phyloP scores from a whole-genome alignment of 2,329 filamentous ascomycete species.

The Phyllosticta citriasiana region DNA sequence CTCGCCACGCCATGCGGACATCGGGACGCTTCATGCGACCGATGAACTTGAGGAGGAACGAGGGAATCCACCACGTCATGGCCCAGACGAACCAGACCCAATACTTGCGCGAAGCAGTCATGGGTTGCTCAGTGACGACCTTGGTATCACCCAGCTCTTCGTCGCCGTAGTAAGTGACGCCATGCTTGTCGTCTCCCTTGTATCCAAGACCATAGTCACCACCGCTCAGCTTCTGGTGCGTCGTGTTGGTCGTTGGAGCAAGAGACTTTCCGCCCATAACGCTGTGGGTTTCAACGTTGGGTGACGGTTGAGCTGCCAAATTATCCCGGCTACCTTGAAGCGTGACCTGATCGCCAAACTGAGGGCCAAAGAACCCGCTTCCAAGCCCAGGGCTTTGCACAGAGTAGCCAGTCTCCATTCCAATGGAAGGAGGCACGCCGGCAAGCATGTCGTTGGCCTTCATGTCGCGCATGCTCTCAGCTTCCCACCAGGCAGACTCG shows the following conservation, averaged over 20 bases:
- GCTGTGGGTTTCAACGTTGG: slow-evolving; percentile 34
- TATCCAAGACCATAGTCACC: slow-evolving; percentile 84
- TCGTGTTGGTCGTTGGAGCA: slow-evolving; percentile 54
- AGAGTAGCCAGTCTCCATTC: slow-evolving; percentile 65
- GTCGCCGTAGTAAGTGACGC: slow-evolving; percentile 57
- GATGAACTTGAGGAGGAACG: slow-evolving; percentile 64
- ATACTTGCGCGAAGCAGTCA: slow-evolving; percentile 53
- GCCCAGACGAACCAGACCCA: slow-evolving; percentile 83
- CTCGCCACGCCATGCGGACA: slow-evolving; percentile 93
- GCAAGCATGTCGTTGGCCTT: slow-evolving; percentile 47
- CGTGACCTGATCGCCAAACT: slow-evolving; percentile 48
- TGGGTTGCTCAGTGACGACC: slow-evolving; percentile 59
- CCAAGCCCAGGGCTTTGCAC: slow-evolving; percentile 43
- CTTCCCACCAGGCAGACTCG: slow-evolving; percentile 94
- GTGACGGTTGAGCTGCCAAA: slow-evolving; percentile 43
- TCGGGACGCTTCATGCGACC: slow-evolving; percentile 97
- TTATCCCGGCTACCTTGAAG: slow-evolving; percentile 64
- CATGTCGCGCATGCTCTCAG: slow-evolving; percentile 88
- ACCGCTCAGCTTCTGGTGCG: slow-evolving; percentile 34
- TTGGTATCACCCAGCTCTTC: slow-evolving; percentile 69
- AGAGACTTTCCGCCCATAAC: slow-evolving; percentile 33
- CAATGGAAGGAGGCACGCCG: slow-evolving; percentile 43
- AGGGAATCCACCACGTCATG: slow-evolving; percentile 90
- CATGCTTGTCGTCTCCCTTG: slow-evolving; percentile 63
- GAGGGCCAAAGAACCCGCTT: slow-evolving; percentile 57